Base-by-base conservation (phyloP, 1,284 basidiomycete species). In the Marasmius sp. region DNA sequence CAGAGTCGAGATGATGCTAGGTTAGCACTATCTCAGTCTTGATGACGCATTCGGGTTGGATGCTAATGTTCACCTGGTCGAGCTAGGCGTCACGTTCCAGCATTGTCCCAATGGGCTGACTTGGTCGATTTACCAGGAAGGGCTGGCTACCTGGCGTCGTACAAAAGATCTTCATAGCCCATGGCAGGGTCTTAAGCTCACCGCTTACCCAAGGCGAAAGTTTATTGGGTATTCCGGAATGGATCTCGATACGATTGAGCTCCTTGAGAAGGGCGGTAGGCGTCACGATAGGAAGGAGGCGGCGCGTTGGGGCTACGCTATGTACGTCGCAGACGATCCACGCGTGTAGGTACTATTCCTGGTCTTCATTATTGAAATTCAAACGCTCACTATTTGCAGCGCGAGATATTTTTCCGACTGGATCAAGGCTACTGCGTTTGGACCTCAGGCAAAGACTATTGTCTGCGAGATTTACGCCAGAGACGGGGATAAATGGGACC, bases 51-150 rank as follows among this genome's bases (percentile, higher is more conserved):
- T 3, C 7, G 7, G 3, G 9, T 27, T 27, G 5, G 27, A 27
- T 27, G 27, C 27, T 27, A 27, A 27, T 27, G 27, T 27, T 20
- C 16, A 16, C 20, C 16, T 5, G 16, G 14, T 16, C 20, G 38
- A 22, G n/a, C 41, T 37, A 65, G 59, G 59, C 27, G 59, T 63
- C 8, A 45, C 47, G 43, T 58, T 58, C 20, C 53, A 54, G n/a
- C 12, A 36, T 37, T 60, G 33, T 27, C 33, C 50, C 36, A 33
- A 50, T 12, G 64, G 62, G 14, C 38, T 65, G 38, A 65, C 64
- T 27, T 65, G 64, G 64, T 49, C 61, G 18, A 33, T 18, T 3
- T 65, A 65, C 49, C 11, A 20, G 6, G 37, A 56, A 36, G 59
- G 63, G 16, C 49, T 56, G 11, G 49, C 49, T 14, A 51, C 49